Evolutionary conservation across 2,329 filamentous ascomycete species (phyloP), one percentile per base, ranked within the genome.

Genomic region (Aspergillus awamori): DNA sequence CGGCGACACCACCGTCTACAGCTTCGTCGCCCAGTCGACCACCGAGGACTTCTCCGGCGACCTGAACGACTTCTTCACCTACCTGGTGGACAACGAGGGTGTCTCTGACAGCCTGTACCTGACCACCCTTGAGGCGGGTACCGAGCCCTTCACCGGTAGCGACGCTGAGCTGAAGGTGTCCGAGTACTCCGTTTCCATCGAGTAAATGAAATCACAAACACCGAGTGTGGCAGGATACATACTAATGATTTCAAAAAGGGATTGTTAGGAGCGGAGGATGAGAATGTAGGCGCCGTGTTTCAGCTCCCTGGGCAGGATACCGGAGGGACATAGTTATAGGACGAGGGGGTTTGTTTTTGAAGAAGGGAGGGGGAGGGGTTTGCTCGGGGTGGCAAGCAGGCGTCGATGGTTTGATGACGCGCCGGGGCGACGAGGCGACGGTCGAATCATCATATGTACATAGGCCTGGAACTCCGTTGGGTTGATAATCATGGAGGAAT

Each of bases 21-120:
- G 83, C 67, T 90, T 87, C 63, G 83, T 87, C 6, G 82, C 83
- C 0, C 61, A 65, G 17, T 79, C 73, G 51, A 72, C 81, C 38
- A 74, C 83, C n/a, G 80, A 76, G 22, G 80, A 65, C 72, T 89
- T 86, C 74, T 79, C 76, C 43, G 86, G 81, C 30, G 85, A 90
- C 70, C 69, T 89, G 64, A 80, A 79, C 66, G 74, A 79, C 6
- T 89, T 89, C 75, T 76, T 86, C 64, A 79, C 76, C 7, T 88
- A 88, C 71, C 76, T 89, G 24, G 78, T 77, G 58, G 71, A 79
- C 4, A 70, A 72, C 54, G 66, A 76, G 61, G 71, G 68, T 13
- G 51, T 76, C 38, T 66, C 67, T 52, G 65, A 65, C 41, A 80
- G 68, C 66, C 82, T 87, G 77, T 85, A 84, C 65, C 68, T 89